phyloP scores from a whole-genome alignment of 768 basidiomycete species.

The Lepiota brunneoincarnata region DNA sequence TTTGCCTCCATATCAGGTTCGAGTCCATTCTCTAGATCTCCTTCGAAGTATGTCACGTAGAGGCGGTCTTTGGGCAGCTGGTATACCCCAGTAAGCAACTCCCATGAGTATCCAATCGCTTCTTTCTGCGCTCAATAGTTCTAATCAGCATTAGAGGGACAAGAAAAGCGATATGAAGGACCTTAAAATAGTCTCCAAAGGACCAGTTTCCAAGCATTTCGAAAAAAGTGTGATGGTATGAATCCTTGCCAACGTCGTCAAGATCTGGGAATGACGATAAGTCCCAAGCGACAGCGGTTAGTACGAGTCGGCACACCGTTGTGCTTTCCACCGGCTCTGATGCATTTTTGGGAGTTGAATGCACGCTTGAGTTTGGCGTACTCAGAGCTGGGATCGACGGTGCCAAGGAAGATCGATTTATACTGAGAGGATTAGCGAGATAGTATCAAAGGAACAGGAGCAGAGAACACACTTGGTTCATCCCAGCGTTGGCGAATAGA shows the following conservation, averaged over 20 bases:
- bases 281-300: background rate
- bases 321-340: slow-evolving; percentile 97
- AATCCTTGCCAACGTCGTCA: slow-evolving; percentile 98
- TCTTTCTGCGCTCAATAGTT: slow-evolving; percentile 63
- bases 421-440: slow-evolving; percentile 51
- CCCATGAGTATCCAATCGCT: slow-evolving; percentile 92
- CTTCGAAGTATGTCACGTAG: slow-evolving; percentile 98
- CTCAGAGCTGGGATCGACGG: slow-evolving; percentile 92
- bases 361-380: slow-evolving; percentile 90
- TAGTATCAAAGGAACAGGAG: background rate
- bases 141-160: slow-evolving; percentile 4
- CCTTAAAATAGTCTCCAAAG: slow-evolving; percentile 99
- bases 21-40: slow-evolving; percentile 80
- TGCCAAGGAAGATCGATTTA: slow-evolving; percentile 97
- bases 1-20: slow-evolving; percentile 88
- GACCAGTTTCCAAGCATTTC: slow-evolving; percentile 99
- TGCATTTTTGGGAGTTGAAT: slow-evolving; percentile 97
- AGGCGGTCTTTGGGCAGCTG: slow-evolving; percentile 85
- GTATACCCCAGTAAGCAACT: slow-evolving; percentile 87
- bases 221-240: slow-evolving; percentile 97
- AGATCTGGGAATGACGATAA: slow-evolving; percentile 56
- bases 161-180: slow-evolving; percentile 22
- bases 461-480: slow-evolving; percentile 71
- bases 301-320: slow-evolving; percentile 57
- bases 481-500: slow-evolving; percentile 97